A percentile compares a stretch with the other conserved stretches of the same genome.
phyloP scores from a whole-genome alignment of 208 protist species.

The Leishmania martiniquensis region DNA sequence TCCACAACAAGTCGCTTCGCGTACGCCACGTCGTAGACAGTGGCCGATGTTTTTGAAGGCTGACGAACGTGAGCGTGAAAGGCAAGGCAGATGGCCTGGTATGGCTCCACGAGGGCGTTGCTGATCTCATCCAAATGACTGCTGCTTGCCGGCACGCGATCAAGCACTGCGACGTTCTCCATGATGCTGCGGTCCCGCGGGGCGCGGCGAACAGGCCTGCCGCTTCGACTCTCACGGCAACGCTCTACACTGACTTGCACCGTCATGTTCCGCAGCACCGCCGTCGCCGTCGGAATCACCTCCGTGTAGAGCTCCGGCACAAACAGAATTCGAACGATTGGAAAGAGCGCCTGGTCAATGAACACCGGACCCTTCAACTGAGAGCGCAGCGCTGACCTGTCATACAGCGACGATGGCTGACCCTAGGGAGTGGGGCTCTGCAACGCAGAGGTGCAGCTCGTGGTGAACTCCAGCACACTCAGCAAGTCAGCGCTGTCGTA shows the following conservation, averaged over 20 bases:
- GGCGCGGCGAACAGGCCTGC: background rate
- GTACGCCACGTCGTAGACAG: conserved; percentile 13
- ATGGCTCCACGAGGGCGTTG: background rate
- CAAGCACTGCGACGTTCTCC: conserved; percentile 22
- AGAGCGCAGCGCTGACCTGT: conserved; percentile 19
- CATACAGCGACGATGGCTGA: conserved; percentile 7
- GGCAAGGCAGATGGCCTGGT: conserved; percentile 21
- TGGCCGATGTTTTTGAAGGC: background rate
- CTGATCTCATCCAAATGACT: conserved; percentile 2
- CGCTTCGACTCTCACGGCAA: background rate
- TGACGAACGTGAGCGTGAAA: conserved; percentile 21
- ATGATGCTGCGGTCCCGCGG: conserved; percentile 10
- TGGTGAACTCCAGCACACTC: background rate
- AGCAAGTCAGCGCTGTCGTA: background rate
- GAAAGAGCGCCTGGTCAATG: conserved; percentile 25
- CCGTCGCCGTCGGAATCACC: background rate
- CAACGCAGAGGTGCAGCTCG: conserved; percentile 8
- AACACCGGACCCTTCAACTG: conserved; percentile 21
- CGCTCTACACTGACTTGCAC: conserved; percentile 22
- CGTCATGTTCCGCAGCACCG: conserved; percentile 25
- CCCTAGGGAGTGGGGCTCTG: conserved; percentile 2
- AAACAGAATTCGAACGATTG: conserved; percentile 28
- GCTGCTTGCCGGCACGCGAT: conserved; percentile 15
- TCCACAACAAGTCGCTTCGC: conserved; percentile 24
- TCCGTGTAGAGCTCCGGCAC: conserved; percentile 28